Base-by-base conservation (phyloP, 306 rosid species). In the Cucumis hystrix region DNA sequence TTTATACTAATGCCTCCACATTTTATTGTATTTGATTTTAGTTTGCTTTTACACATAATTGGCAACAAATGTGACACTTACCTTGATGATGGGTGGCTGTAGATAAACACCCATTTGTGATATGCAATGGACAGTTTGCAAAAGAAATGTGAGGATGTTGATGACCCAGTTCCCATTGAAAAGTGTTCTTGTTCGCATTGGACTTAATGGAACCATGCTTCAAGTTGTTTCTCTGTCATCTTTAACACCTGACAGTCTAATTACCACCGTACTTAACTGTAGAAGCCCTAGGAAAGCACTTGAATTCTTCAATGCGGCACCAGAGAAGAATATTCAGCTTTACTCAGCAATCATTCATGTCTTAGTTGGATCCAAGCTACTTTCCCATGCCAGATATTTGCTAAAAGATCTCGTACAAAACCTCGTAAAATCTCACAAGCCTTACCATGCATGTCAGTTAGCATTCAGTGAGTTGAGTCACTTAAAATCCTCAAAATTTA, bases 391-490 rank as follows among this genome's bases (percentile, higher is more conserved):
- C 23, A 89, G 85, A 10, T 82, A 73, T 54, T 84, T 90, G 84
- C 78, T 88, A 28, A 87, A 85, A 80, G 83, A 84, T n/a, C 79
- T 86, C 80, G 47, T 89, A 66, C 75, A 45, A 40, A 43, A 84
- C 63, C 87, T 39, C 25, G 81, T 39, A 12, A 77, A 76, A 83
- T 82, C 88, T n/a, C 77, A 25, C 84, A 59, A 84, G n/a, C 83
- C 89, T 56, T 78, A 3, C 23, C 59, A 51, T 17, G 80, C 84
- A 3, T 86, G 79, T 49, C 69, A 70, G 25, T 64, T 80, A 21
- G 85, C 82, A 5, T 88, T 88, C 70, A 82, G 81, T 49, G 86
- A 81, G 9, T 88, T 92, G 74, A 77, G 6, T 67, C 58, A 59
- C 67, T 74, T 79, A 43, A 77, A 76, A 18, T 23, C 79, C 76